phyloP scores from a whole-genome alignment of 495 filamentous ascomycete species.

The Neurospora cerealis region DNA sequence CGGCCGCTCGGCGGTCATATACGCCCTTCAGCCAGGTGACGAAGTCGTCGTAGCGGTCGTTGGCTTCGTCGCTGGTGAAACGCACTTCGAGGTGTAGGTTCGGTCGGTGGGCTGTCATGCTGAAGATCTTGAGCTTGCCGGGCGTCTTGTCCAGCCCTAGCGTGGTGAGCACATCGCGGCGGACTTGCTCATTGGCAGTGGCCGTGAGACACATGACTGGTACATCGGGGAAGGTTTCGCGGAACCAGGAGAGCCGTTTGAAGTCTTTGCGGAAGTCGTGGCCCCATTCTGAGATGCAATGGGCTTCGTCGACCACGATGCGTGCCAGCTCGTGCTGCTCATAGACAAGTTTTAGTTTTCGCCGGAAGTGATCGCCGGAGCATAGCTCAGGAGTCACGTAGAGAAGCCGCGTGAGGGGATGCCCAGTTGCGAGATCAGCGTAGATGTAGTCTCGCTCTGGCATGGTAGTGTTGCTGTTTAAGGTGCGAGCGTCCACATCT shows the following conservation, averaged over 20 bases:
- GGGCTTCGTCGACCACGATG: slow-evolving; percentile 88
- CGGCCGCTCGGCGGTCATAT: slow-evolving; percentile 49
- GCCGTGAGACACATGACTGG: slow-evolving; percentile 88
- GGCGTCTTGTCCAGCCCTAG: slow-evolving; percentile 51
- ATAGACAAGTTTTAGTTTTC: slow-evolving; percentile 62
- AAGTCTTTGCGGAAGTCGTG: slow-evolving; percentile 95
- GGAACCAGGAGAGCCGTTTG: slow-evolving; percentile 82
- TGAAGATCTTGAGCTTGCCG: slow-evolving; percentile 57
- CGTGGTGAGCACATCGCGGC: slow-evolving; percentile 66
- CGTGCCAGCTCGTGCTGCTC: slow-evolving; percentile 72
- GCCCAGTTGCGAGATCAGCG: slow-evolving; percentile 74
- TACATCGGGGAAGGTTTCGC: slow-evolving; percentile 64
- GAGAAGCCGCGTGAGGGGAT: slow-evolving; percentile 72
- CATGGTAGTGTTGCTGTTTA: slow-evolving; percentile 69
- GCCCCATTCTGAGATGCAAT: slow-evolving; percentile 97
- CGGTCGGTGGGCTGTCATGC: slow-evolving; percentile 65
- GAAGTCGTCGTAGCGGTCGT: slow-evolving; percentile 60
- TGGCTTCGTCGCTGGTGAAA: slow-evolving; percentile 67
- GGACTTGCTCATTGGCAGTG: slow-evolving; percentile 72
- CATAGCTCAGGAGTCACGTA: slow-evolving; percentile 94
- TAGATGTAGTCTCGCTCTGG: slow-evolving; percentile 58
- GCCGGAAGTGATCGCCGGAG: slow-evolving; percentile 66
- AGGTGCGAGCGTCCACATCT: slow-evolving; percentile 68
- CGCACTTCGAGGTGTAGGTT: slow-evolving; percentile 91
- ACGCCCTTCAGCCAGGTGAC: slow-evolving; percentile 62